Evolutionary conservation across 306 rosid species (phyloP).

Genomic region (Clitoria ternatea): DNA sequence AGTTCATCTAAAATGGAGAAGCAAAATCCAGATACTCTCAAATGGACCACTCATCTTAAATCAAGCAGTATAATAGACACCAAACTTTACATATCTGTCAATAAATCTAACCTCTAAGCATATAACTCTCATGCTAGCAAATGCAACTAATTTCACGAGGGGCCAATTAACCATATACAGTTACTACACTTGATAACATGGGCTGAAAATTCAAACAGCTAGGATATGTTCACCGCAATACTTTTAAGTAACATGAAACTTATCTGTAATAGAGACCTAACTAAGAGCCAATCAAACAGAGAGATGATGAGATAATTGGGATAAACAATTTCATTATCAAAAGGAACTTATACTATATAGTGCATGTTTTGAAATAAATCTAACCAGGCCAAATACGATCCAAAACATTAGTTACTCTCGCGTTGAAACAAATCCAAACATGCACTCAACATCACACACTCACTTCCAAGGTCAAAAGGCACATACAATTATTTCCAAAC

Average conservation of each 20-base stretch:
- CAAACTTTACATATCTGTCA: neutral
- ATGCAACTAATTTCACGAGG: neutral
- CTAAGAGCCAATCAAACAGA: neutral
- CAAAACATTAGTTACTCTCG: no score
- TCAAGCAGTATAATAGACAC: neutral
- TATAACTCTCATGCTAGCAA: neutral
- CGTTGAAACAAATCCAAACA: neutral
- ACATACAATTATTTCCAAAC: neutral
- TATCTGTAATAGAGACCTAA: neutral
- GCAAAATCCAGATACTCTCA: neutral
- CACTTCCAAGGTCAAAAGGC: neutral
- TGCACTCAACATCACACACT: neutral
- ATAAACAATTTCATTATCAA: conserved; percentile 2
- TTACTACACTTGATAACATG: neutral
- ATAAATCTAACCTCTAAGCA: neutral
- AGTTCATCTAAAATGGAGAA: neutral
- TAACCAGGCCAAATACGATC: no score
- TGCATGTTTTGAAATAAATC: neutral
- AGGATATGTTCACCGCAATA: neutral
- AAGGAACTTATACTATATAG: neutral
- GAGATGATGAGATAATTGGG: neutral
- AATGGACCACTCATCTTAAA: neutral
- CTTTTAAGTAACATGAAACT: neutral
- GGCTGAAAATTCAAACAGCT: neutral
- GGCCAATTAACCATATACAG: neutral